Conservation (phyloP, 2,329 filamentous ascomycete genomes). For the Clonostachys solani region DNA sequence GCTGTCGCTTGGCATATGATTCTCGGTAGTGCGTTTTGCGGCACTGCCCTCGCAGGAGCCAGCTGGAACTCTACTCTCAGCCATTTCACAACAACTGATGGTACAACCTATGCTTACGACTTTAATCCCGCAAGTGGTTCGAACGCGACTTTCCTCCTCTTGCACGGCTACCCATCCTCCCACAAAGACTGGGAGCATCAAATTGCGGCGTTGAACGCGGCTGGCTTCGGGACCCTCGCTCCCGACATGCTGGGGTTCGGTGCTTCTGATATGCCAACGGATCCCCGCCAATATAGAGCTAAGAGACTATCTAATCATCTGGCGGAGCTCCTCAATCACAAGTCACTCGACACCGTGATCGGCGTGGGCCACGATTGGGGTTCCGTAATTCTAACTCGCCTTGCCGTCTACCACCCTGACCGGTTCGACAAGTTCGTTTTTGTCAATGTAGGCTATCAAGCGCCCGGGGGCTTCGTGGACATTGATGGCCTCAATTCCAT, state of each 20-base stretch:
- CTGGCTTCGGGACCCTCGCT: constrained; percentile 35
- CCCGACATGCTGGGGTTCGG: constrained; percentile 35
- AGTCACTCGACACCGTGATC: constrained; percentile 27
- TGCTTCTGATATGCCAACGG: constrained; percentile 20
- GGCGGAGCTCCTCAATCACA: constrained; percentile 21
- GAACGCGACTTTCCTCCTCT: constrained; percentile 32
- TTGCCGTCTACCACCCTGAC: constrained; percentile 15
- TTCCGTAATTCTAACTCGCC: constrained; percentile 19
- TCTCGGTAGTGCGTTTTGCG: no score
- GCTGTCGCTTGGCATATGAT: no score
- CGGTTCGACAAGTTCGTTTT: constrained; percentile 15
- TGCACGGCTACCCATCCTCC: constrained; percentile 44
- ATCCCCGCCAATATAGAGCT: constrained; percentile 18
- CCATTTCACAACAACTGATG: background rate
- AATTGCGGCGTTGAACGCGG: constrained; percentile 19
- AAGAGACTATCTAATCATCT: constrained; percentile 23
- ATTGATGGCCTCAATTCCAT: constrained; percentile 7
- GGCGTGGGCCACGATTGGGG: constrained; percentile 35
- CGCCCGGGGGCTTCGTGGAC: constrained; percentile 4
- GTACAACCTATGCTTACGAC: constrained; percentile 13
- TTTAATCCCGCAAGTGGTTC: constrained; percentile 9
- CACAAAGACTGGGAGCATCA: constrained; percentile 36
- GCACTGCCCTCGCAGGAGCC: no score
- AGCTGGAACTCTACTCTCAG: background rate
- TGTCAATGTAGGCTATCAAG: constrained; percentile 4